Base-by-base conservation (phyloP, 2,329 filamentous ascomycete genomes). In the Alternaria hordeiaustralica region DNA sequence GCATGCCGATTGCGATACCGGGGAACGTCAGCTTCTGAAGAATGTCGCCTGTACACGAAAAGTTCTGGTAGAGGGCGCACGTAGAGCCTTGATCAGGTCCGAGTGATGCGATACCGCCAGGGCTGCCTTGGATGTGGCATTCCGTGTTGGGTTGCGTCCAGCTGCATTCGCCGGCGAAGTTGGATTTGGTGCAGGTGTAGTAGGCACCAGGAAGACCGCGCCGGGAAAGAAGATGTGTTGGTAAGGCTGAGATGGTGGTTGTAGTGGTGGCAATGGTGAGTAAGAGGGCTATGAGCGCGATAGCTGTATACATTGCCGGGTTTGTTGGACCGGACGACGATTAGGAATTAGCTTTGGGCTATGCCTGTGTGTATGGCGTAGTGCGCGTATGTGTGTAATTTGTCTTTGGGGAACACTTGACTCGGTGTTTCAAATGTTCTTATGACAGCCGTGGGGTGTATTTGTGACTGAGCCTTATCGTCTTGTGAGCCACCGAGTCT, bases 121-220 rank as follows among this genome's bases (percentile, higher is more conserved):
- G 69, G n/a, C 69, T 70, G 43, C 72, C 75, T 23, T 69, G 63
- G 13, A 75, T 75, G 44, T 68, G 68, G 53, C 77, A 78, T 41
- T 62, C 55, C 12, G 64, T 64, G 8, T 64, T 65, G 15, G 74
- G 74, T 2, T 65, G 46, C 2, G 65, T 69, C 77, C 77, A 79
- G 53, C 65, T 69, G 61, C 77, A 79, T 60, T 68, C 43, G 13
- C 73, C 75, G 12, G 62, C 53, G 54, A 78, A 79, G 44, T 78
- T 71, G 26, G 62, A 45, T 11, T 50, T 61, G 7, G 70, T 70
- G 66, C 77, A 79, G 12, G 73, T 72, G 66, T 78, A 79, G 20
- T 78, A 74, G 21, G 75, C 77, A 23, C 77, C 77, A 18, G 77
- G 74, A 21, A 79, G 76, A n/a, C 75, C 76, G 36, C 76, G 76